Evolutionary conservation across 305 asterid genomes (phyloP).

Genomic region (Solanum hybrid): DNA sequence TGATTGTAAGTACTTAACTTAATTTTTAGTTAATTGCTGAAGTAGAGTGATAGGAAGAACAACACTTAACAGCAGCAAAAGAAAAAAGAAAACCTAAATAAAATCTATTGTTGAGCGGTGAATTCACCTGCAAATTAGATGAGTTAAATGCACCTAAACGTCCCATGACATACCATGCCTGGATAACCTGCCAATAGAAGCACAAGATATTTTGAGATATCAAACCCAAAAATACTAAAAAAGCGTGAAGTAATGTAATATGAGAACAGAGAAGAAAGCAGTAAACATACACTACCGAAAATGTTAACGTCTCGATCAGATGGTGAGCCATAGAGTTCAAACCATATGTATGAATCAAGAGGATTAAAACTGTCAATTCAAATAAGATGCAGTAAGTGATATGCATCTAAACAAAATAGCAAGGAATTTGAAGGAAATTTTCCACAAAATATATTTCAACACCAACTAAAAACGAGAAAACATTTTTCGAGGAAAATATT

Average conservation of each 20-base stretch:
- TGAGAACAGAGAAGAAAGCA: constrained; percentile 11
- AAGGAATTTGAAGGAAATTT: neutral
- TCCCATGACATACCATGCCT: constrained; percentile 95
- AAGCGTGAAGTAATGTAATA: neutral
- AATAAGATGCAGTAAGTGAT: constrained; percentile 1
- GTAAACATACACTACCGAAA: constrained; percentile 73
- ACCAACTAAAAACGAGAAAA: neutral
- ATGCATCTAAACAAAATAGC: neutral
- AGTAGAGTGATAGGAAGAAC: neutral
- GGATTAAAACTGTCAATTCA: constrained; percentile 75
- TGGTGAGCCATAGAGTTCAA: constrained; percentile 83
- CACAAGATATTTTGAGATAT: neutral
- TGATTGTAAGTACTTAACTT: neutral
- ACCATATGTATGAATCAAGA: constrained; percentile 87
- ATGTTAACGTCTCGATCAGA: constrained; percentile 91
- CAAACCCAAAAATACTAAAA: neutral
- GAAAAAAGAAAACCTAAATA: neutral
- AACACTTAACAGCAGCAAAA: neutral
- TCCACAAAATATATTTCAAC: neutral
- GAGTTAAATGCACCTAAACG: constrained; percentile 90
- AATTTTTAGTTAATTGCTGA: neutral
- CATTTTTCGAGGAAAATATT: neutral
- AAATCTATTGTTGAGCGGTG: neutral
- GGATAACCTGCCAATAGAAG: constrained; percentile 52
- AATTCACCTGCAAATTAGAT: constrained; percentile 66